Evolutionary conservation across 1,139 yeast species (phyloP), one percentile per base, ranked within the genome.

Genomic region (Saccharomyces pastorianus): DNA sequence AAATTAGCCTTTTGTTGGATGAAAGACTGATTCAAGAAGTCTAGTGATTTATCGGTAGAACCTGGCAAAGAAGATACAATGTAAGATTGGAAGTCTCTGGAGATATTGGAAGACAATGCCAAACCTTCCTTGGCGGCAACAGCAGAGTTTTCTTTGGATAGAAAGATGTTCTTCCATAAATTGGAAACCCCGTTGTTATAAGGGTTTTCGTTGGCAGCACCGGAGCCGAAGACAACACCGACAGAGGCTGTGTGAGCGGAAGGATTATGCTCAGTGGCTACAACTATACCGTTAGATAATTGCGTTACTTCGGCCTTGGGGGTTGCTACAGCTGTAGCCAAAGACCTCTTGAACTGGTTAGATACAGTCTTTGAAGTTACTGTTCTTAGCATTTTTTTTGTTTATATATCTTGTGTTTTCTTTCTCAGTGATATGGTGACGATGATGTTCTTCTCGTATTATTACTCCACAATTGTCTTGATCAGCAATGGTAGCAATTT

Each of bases 181-280:
- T 86, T 81, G 54, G 91, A 79, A 55, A 84, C 80, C 80, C 95
- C 95, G 63, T 86, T 85, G 75, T 83, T 83, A 79, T 82, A 85
- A 53, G 87, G 78, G 73, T 84, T 86, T 73, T 86, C 95, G 53
- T 86, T 73, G 71, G 90, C 78, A 53, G 91, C 83, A 69, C 95
- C 95, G 53, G 89, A 87, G 59, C 85, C 85, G 66, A 78, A 74
- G 71, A 78, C 86, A 55, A 85, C 72, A 71, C 93, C 93, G 60
- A 85, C 76, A 44, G 88, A 76, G 46, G 88, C 76, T 34, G 82
- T 70, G 55, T 76, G 67, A 57, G 86, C 82, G 58, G 71, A 65
- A 49, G 84, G 78, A 71, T 83, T 79, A 62, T 77, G 61, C 72
- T 84, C 88, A 53, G 88, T 77, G 57, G 89, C 89, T 62, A 86